A percentile compares a stretch with the other conserved stretches of the same genome.
Conservation (phyloP, 352 stramenopile genomes). For the Phytopythium boreale region DNA sequence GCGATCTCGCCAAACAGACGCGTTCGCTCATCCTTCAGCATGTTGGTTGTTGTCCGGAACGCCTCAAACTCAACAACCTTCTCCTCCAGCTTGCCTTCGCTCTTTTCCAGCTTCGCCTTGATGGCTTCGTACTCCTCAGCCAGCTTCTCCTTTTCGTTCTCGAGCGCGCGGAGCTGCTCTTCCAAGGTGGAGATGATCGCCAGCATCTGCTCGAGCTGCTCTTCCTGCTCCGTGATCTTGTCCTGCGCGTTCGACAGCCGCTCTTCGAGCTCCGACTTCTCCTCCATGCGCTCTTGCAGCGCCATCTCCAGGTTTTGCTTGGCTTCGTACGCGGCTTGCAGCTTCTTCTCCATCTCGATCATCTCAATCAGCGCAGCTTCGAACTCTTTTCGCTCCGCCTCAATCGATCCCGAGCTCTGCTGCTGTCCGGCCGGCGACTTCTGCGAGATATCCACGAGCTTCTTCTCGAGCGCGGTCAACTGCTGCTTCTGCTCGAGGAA, state of each 20-base stretch:
- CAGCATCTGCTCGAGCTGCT: slow-evolving; percentile 55
- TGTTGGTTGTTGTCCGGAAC: slow-evolving; percentile 55
- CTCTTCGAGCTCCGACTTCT: slow-evolving; percentile 43
- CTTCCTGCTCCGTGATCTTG: slow-evolving; percentile 45
- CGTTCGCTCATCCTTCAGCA: slow-evolving; percentile 55
- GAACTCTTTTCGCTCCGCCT: slow-evolving; percentile 58
- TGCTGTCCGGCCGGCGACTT: slow-evolving; percentile 20
- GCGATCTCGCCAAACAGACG: slow-evolving; percentile 54
- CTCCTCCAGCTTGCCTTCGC: slow-evolving; percentile 50
- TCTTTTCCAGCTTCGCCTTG: slow-evolving; percentile 45
- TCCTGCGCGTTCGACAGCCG: slow-evolving; percentile 42
- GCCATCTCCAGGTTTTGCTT: slow-evolving; percentile 49
- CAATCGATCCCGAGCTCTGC: slow-evolving; percentile 25
- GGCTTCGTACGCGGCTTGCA: slow-evolving; percentile 57
- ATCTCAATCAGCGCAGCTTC: slow-evolving; percentile 58
- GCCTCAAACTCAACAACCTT: slow-evolving; percentile 62
- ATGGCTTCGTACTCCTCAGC: slow-evolving; percentile 41
- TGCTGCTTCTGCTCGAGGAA: slow-evolving; percentile 56
- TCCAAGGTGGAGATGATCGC: slow-evolving; percentile 47
- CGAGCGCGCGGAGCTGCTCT: slow-evolving; percentile 36
- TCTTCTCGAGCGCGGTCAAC: slow-evolving; percentile 50
- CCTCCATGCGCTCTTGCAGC: slow-evolving; percentile 46
- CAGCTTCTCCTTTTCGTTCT: slow-evolving; percentile 48
- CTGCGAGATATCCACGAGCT: slow-evolving; percentile 44
- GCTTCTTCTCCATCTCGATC: slow-evolving; percentile 66